Percentiles rank a stretch among this genome's conserved stretches.
Conservation (phyloP, 352 stramenopile species). For the Phytophthora cajani region DNA sequence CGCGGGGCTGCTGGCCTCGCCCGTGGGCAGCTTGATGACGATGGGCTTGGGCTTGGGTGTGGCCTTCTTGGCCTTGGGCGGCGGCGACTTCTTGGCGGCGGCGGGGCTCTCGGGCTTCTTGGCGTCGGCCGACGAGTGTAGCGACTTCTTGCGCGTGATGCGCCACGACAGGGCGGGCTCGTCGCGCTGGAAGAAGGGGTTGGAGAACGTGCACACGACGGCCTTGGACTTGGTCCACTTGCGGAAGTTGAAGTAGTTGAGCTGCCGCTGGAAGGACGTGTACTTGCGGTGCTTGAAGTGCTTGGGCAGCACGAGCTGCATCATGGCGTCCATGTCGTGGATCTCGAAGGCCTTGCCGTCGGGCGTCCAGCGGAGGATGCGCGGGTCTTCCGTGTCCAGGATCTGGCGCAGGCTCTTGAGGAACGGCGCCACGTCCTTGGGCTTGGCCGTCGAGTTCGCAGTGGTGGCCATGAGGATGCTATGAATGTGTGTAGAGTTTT, state of each 20-base stretch:
- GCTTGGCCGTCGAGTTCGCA: not conserved
- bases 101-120: constrained; percentile 6
- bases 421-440: constrained; percentile 74
- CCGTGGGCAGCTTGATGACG: constrained; percentile 47
- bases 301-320: constrained; percentile 85
- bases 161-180: constrained; percentile 59
- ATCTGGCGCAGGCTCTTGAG: constrained; percentile 71
- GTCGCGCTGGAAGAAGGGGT: constrained; percentile 68
- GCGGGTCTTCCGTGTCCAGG: constrained; percentile 53
- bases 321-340: constrained; percentile 76
- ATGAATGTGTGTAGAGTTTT: constrained; percentile 1
- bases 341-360: constrained; percentile 75
- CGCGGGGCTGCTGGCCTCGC: constrained; percentile 5
- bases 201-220: constrained; percentile 81
- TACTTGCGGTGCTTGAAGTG: constrained; percentile 96
- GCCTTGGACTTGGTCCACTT: constrained; percentile 89
- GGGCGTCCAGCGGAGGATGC: constrained; percentile 59
- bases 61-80: constrained; percentile 19
- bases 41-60: constrained; percentile 22
- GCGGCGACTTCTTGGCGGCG: not conserved
- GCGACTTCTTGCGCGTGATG: constrained; percentile 71
- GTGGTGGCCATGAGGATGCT: not conserved
- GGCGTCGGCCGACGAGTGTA: constrained; percentile 12
- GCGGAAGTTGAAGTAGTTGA: constrained; percentile 96
- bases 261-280: constrained; percentile 92